Evolutionary conservation across 345 rosid species (phyloP), one percentile per base, ranked within the genome.

Genomic region (Brassica juncea): DNA sequence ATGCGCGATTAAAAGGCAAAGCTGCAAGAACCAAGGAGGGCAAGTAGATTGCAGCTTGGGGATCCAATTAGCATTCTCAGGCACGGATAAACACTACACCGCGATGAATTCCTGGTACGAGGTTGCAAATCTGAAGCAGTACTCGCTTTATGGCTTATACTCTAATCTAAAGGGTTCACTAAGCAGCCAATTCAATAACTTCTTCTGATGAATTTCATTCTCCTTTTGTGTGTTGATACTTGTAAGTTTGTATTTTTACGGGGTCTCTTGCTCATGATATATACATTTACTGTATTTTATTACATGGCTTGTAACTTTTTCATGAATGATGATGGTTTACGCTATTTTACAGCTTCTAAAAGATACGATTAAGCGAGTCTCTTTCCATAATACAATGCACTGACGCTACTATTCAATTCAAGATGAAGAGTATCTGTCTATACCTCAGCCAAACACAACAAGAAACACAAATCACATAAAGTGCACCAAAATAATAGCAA

Each of bases 31-130:
- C 80, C 83, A 10, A n/a, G 89, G 89, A 68, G 98, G 98, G 1
- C 62, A 70, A 25, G 98, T 88, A 9, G 99, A 93, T 80, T 96
- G 99, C 80, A 96, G 97, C 83, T 84, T 96, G 8, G 98, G 98
- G 79, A 92, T 96, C 68, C 99, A 96, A 19, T 71, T 96, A 71
- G 97, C 99, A 15, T 93, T 96, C 85, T 96, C 99, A 0, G 99
- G 99, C 62, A 96, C 97, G 0, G 99, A 96, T 79, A 93, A 93
- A 84, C 99, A 96, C 79, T 82, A 86, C 70, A 78, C 92, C 4
- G 92, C 76, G 4, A 85, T 96, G 72, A 96, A 96, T 75, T 92
- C 99, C 3, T 96, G 99, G 99, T 96, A 96, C 30, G 98, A 96
- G 80, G 94, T 96, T 23, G 91, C 88, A 60, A 95, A 93, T 71